A percentile compares a stretch with the other conserved stretches of the same genome.
Conservation (phyloP, 306 rosid genomes). For the Neltuma alba region DNA sequence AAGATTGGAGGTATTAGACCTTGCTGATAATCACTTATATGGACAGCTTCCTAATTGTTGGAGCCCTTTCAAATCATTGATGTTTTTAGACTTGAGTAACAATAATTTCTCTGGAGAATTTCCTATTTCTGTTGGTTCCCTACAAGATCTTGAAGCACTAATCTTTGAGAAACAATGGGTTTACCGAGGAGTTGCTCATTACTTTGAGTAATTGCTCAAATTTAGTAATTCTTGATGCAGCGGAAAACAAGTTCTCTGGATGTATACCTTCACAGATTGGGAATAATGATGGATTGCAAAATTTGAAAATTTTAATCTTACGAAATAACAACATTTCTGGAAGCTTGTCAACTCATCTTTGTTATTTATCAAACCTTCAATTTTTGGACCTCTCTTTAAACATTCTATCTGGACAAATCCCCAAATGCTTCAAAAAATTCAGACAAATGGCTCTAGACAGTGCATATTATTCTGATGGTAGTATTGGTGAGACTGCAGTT, state of each 20-base stretch:
- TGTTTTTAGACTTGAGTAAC: no score
- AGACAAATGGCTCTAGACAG: no score
- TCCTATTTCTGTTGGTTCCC: slow-evolving; percentile 2
- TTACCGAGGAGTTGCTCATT: not conserved
- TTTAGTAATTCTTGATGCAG: not conserved
- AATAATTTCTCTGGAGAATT: slow-evolving; percentile 5
- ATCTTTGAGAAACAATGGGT: slow-evolving; percentile 11
- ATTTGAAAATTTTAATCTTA: not conserved
- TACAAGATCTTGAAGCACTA: not conserved
- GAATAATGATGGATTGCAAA: not conserved
- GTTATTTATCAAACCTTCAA: slow-evolving; percentile 1
- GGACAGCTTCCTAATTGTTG: slow-evolving; percentile 4
- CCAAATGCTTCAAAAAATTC: slow-evolving; percentile 1
- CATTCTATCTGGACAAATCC: not conserved
- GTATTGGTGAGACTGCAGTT: no score
- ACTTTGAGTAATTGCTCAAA: not conserved
- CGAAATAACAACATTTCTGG: not conserved
- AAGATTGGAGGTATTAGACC: no score
- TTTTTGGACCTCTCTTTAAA: not conserved
- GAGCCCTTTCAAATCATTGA: no score
- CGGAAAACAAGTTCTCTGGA: slow-evolving; percentile 15
- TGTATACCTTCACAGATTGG: slow-evolving; percentile 16
- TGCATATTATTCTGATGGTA: no score
- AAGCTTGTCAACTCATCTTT: not conserved
- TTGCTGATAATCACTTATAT: not conserved